phyloP scores from a whole-genome alignment of 371 early-diverging fungal species.

The Mucor circinelloides region DNA sequence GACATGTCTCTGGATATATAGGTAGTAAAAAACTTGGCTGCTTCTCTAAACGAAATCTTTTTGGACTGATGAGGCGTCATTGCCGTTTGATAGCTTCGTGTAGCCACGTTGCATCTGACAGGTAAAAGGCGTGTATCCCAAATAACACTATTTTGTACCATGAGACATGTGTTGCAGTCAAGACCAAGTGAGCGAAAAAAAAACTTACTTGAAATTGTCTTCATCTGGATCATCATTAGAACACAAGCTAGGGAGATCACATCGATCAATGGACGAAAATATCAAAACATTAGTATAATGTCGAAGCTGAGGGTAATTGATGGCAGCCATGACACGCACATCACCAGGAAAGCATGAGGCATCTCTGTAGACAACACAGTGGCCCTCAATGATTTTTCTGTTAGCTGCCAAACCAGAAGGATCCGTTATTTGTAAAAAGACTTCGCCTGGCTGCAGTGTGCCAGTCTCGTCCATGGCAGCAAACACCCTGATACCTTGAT shows the following conservation, averaged over 20 bases:
- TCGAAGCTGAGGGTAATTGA: conserved; percentile 55
- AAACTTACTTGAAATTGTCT: conserved; percentile 59
- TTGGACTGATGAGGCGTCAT: background rate
- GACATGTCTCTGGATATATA: conserved; percentile 21
- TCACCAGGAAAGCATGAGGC: conserved; percentile 83
- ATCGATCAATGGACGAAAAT: conserved; percentile 68
- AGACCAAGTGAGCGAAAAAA: too few relatives aligned
- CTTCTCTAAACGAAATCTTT: conserved; percentile 13
- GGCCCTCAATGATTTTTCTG: conserved; percentile 44
- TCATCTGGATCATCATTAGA: conserved; percentile 84
- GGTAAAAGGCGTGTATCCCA: conserved; percentile 71
- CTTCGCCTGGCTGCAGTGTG: conserved; percentile 58
- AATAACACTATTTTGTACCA: conserved; percentile 38
- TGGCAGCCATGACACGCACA: conserved; percentile 63
- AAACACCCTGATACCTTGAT: conserved; percentile 59
- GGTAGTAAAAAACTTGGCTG: conserved; percentile 16
- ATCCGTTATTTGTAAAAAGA: conserved; percentile 57
- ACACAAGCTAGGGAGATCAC: conserved; percentile 72
- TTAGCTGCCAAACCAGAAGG: background rate
- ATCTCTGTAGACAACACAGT: conserved; percentile 60
- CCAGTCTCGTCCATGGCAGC: conserved; percentile 81
- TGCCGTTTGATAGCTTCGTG: background rate
- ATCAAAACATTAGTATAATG: conserved; percentile 76
- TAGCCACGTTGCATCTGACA: background rate
- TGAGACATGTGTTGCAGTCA: background rate